phyloP scores from a whole-genome alignment of 164 flowering plant species.

The Aristolochia californica region DNA sequence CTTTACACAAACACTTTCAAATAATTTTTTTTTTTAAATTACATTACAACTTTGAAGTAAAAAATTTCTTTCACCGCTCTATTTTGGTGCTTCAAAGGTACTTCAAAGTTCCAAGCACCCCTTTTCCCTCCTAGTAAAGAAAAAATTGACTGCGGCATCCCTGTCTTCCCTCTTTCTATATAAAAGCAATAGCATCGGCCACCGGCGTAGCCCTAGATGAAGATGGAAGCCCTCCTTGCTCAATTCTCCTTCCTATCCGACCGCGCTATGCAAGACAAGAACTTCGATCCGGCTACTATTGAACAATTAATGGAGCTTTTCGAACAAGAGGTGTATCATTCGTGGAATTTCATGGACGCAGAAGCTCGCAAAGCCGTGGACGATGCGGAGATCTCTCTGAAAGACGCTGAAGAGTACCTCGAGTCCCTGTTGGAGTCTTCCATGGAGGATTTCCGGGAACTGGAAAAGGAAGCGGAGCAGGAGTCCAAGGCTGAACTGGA shows the following conservation, averaged over 20 bases:
- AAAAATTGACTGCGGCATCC: too few species aligned
- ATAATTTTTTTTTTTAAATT: too few species aligned
- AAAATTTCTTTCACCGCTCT: too few species aligned
- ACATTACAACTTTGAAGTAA: too few species aligned
- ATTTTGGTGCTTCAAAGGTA: too few species aligned
- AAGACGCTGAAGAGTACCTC: conserved; percentile 54
- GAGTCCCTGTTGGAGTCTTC: conserved; percentile 60
- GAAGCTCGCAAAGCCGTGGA: conserved; percentile 29
- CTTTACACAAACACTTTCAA: too few species aligned
- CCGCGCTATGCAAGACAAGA: conserved; percentile 54
- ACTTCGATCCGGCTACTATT: conserved; percentile 64
- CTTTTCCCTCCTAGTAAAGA: too few species aligned
- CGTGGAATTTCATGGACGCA: conserved; percentile 67
- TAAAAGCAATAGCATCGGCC: not conserved
- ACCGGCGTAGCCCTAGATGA: not conserved
- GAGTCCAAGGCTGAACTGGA: conserved; percentile 25
- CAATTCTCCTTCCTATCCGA: conserved; percentile 63
- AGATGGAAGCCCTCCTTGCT: conserved; percentile 65
- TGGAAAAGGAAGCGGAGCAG: conserved; percentile 50
- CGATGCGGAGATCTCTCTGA: conserved; percentile 41
- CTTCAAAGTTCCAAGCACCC: too few species aligned
- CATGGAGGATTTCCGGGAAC: conserved; percentile 53
- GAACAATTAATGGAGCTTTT: conserved; percentile 71
- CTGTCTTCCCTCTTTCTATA: too few species aligned
- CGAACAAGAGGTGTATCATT: conserved; percentile 63